Evolutionary conservation across 2,329 filamentous ascomycete genomes (phyloP).

Genomic region (Juglanconis oblonga): DNA sequence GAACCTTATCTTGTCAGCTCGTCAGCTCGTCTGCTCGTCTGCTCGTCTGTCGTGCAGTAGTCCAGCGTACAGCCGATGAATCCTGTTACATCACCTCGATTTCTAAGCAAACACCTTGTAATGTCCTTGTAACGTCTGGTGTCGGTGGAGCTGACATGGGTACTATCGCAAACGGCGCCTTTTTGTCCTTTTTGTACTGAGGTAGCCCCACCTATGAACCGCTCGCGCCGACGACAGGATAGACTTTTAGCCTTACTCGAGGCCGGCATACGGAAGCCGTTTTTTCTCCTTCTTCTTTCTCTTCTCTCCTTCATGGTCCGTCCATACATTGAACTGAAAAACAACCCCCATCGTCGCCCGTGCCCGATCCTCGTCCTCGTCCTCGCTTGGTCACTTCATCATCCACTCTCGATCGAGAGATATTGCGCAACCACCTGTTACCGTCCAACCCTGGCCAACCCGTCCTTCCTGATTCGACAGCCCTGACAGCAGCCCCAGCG

Average conservation of each 20-base stretch:
- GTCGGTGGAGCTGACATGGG: not conserved
- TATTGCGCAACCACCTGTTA: slow-evolving; percentile 16
- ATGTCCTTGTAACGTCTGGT: not conserved
- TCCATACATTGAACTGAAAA: too few species aligned
- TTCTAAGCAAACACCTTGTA: slow-evolving; percentile 10
- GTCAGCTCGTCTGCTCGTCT: too few species aligned
- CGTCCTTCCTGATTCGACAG: slow-evolving; percentile 2
- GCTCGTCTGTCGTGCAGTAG: too few species aligned
- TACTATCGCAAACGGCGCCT: not conserved
- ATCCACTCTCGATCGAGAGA: slow-evolving; percentile 15
- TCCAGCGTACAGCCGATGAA: not conserved
- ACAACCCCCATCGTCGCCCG: not conserved
- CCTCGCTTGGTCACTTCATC: slow-evolving; percentile 1
- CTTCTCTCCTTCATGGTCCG: too few species aligned
- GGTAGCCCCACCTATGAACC: too few species aligned
- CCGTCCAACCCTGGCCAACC: slow-evolving; percentile 1
- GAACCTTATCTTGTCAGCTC: too few species aligned
- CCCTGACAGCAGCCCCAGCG: not conserved
- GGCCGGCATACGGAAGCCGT: not conserved
- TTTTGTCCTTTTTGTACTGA: too few species aligned
- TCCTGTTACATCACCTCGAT: not conserved
- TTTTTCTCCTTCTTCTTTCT: not conserved
- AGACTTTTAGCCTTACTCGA: not conserved
- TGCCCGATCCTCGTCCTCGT: not conserved
- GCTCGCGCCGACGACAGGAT: too few species aligned